Base-by-base conservation (phyloP, 225 moss, liverwort and hornwort species). In the Pseudisothecium myosuroides region DNA sequence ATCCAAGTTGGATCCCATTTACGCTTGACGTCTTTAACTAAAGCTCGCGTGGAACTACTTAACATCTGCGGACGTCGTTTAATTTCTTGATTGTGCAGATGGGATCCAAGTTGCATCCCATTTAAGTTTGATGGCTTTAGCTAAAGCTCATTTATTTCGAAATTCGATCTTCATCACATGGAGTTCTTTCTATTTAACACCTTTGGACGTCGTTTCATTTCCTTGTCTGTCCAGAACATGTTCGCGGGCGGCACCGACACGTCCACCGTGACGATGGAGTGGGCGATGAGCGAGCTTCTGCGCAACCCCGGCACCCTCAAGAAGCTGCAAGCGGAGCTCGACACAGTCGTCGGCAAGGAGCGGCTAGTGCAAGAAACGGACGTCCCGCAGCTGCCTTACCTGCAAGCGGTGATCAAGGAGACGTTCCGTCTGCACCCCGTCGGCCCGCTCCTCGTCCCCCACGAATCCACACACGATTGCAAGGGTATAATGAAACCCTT, bases 251-350 rank as follows among this genome's bases (percentile, higher is more conserved):
- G 91, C 64, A 90, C 93, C 22, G 90, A 91, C 88, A 91, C 93
- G 36, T 86, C 90, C 31, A 89, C 88, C 7, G 86, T 88, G 78
- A 91, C 88, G 21, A 85, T 88, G 84, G 94, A 92, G 64, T 94
- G 92, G 94, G 91, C 90, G 0, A 89, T 92, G 89, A 83, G 89
- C 1, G 89, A 94, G 88, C 86, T 94, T 6, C 72, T 92, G 23
- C 83, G 80, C 12, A 87, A 91, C 72, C 92, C 94, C 4, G 37
- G 49, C 41, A 88, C 82, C 59, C 79, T 92, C 86, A 61, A 49
- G 47, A 91, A 91, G 52, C 80, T 88, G 7, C 83, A 92, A 39
- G 63, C 81, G 11, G 93, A 93, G 61, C 81, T 93, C 10, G 43
- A 83, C 63, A 65, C 76, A 2, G 45, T 85, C 8, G 61, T 93